These are phyloP conservation scores for Chlorella variabilis DNA, from an alignment of 163 green algal species.

Conservation along the genomic window DNA sequence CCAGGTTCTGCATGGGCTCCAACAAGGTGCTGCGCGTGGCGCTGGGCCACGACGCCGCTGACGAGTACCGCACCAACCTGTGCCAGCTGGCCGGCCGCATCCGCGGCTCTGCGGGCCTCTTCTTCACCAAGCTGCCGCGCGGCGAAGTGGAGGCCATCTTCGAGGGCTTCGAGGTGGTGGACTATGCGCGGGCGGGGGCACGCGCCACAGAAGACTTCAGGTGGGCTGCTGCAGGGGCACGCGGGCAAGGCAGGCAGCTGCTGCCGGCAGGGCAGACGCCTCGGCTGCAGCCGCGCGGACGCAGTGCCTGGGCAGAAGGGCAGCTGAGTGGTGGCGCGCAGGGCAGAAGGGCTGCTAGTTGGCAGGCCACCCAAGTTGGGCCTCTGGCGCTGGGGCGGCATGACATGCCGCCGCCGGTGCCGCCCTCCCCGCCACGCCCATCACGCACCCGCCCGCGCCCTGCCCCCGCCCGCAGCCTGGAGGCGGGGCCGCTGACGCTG, in stretches of 20 bases:
- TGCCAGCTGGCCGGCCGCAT: constrained; percentile 61
- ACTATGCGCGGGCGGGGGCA: constrained; percentile 86
- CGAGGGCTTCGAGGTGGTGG: constrained; percentile 70
- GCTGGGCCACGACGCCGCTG: constrained; percentile 76
- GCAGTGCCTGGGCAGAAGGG: too few relatives aligned
- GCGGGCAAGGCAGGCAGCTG: too few relatives aligned
- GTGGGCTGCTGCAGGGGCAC: too few relatives aligned
- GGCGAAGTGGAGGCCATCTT: constrained; percentile 66
- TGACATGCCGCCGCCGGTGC: too few relatives aligned
- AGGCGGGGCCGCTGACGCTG: constrained; percentile 69
- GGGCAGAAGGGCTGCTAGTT: too few relatives aligned
- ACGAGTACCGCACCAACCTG: constrained; percentile 81
- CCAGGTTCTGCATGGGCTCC: constrained; percentile 94
- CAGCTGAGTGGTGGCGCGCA: too few relatives aligned
- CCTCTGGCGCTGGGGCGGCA: too few relatives aligned
- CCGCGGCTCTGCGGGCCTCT: constrained; percentile 72
- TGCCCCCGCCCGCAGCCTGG: constrained; percentile 39
- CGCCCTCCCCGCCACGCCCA: too few relatives aligned
- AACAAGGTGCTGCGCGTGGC: constrained; percentile 93
- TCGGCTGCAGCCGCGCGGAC: too few relatives aligned
- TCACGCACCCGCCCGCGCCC: too few relatives aligned
- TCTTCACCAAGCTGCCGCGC: constrained; percentile 87
- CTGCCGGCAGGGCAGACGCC: too few relatives aligned
- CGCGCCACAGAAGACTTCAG: constrained; percentile 74
- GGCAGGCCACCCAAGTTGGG: too few relatives aligned